Percentiles rank a stretch among this genome's conserved stretches.
phyloP scores from a whole-genome alignment of 148 eudicot species.

The Spergularia marina region DNA sequence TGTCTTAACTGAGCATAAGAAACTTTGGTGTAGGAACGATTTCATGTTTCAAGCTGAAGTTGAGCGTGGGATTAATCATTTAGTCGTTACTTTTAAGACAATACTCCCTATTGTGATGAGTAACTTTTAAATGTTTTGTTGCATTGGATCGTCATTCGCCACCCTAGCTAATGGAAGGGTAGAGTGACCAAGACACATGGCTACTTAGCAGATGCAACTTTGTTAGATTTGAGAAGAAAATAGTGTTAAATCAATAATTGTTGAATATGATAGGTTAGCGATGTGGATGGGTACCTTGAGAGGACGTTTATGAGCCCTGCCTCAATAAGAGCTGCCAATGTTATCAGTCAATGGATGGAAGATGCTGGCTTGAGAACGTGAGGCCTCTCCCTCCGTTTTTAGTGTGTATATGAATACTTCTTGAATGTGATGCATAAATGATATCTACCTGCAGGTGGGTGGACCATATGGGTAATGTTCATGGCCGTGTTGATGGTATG shows the following conservation, averaged over 20 bases:
- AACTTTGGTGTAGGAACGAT: background rate
- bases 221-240: background rate
- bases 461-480: slow-evolving; percentile 91
- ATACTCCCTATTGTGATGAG: background rate
- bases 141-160: background rate
- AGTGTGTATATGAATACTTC: background rate
- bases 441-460: slow-evolving; percentile 66
- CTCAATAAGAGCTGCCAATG: slow-evolving; percentile 61
- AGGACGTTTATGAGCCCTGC: slow-evolving; percentile 94
- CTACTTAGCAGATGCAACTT: background rate
- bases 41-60: background rate
- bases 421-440: slow-evolving; percentile 1
- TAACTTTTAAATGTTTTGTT: background rate
- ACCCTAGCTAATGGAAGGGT: no score
- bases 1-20: background rate
- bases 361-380: slow-evolving; percentile 92
- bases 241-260: background rate
- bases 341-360: slow-evolving; percentile 86
- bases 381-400: slow-evolving; percentile 27
- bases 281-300: slow-evolving; percentile 78
- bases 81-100: background rate
- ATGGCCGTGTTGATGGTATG: slow-evolving; percentile 82
- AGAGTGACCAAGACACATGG: no score
- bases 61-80: background rate
- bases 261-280: slow-evolving; percentile 69